phyloP scores from a whole-genome alignment of 2,329 filamentous ascomycete species.

The Aureobasidium uvarum region DNA sequence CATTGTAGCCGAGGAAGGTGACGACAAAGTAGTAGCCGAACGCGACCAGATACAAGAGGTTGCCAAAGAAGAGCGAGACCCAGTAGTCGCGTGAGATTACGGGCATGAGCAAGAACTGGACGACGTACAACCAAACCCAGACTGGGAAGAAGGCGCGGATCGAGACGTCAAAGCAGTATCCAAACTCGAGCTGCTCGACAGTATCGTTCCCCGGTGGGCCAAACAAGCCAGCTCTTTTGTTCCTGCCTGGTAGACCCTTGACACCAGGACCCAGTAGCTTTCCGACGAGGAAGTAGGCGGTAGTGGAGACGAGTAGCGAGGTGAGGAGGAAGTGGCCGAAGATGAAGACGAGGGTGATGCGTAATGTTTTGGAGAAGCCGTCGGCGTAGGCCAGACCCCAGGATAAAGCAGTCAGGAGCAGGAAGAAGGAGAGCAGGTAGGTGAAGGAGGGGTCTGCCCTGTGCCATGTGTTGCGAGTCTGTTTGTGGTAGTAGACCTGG shows the following conservation, averaged over 20 bases:
- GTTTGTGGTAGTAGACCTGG: slow-evolving; percentile 65
- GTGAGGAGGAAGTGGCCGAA: slow-evolving; percentile 61
- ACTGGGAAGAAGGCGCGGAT: slow-evolving; percentile 67
- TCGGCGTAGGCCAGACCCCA: slow-evolving; percentile 60
- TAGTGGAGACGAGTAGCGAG: slow-evolving; percentile 58
- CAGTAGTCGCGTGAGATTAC: slow-evolving; percentile 56
- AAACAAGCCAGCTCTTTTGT: slow-evolving; percentile 58
- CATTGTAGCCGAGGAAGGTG: slow-evolving; percentile 68
- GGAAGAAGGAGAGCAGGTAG: slow-evolving; percentile 66
- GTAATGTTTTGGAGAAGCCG: slow-evolving; percentile 45
- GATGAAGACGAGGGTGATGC: slow-evolving; percentile 50
- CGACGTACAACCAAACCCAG: slow-evolving; percentile 64
- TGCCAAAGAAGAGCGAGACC: slow-evolving; percentile 61
- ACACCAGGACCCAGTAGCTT: slow-evolving; percentile 60
- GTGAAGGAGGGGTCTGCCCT: slow-evolving; percentile 68
- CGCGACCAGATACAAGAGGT: slow-evolving; percentile 65
- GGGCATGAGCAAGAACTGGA: slow-evolving; percentile 67
- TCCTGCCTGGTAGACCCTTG: slow-evolving; percentile 51
- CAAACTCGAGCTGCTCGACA: slow-evolving; percentile 62
- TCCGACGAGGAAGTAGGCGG: slow-evolving; percentile 64
- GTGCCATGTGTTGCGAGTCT: slow-evolving; percentile 70
- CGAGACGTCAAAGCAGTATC: slow-evolving; percentile 69
- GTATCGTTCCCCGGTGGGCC: slow-evolving; percentile 52
- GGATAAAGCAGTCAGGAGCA: slow-evolving; percentile 51
- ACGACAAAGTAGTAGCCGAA: slow-evolving; percentile 66